Evolutionary conservation across 2,329 filamentous ascomycete species (phyloP).

Genomic region (Venturia asperata): DNA sequence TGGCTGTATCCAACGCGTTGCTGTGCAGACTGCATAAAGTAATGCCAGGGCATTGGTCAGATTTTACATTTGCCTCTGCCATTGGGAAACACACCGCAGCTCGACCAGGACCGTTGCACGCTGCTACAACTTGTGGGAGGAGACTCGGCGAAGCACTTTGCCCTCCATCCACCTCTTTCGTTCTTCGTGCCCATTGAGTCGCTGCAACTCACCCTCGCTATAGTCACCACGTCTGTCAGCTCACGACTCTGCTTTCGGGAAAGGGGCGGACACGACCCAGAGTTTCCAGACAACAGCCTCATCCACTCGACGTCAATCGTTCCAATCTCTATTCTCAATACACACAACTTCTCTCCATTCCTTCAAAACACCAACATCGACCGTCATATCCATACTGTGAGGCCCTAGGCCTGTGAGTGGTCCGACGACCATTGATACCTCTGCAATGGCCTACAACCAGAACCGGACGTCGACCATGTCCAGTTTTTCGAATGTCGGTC

Average conservation of each 20-base stretch:
- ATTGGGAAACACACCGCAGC: neutral
- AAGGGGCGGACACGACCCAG: neutral
- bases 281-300: neutral
- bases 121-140: neutral
- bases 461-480: slow-evolving; percentile 57
- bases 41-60: neutral
- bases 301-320: neutral
- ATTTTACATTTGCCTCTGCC: neutral
- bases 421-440: slow-evolving; percentile 23
- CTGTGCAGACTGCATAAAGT: neutral
- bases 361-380: neutral
- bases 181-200: neutral
- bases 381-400: slow-evolving; percentile 23
- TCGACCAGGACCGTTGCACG: neutral
- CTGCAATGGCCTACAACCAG: slow-evolving; percentile 45
- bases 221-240: neutral
- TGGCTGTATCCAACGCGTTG: neutral
- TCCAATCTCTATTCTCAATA: neutral
- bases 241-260: neutral
- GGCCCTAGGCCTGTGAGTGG: slow-evolving; percentile 25
- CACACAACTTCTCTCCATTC: neutral
- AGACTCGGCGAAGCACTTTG: neutral
- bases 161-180: neutral
- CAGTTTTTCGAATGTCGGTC: slow-evolving; percentile 51
- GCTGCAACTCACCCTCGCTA: neutral